These are phyloP conservation scores for Daucus carota DNA, from an alignment of 129 eudicot genomes.

Conservation along the genomic window DH1_v3.0 NC_030382.2:52872501-52873000, in stretches of 20 bases:
- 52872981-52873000: conserved; percentile 18
- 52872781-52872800: neutral
- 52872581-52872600: too few relatives aligned
- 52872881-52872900: neutral
- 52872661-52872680: neutral
- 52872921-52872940: neutral
- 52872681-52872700: neutral
- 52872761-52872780: neutral
- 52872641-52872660: neutral
- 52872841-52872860: neutral
- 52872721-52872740: neutral
- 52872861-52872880: neutral
- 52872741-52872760: neutral
- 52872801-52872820: neutral
- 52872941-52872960: conserved; percentile 4
- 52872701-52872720: too few relatives aligned
- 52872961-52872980: conserved; percentile 9
- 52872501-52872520: neutral
- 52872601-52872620: neutral
- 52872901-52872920: neutral
- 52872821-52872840: neutral
- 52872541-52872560: neutral
- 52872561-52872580: neutral
- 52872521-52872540: neutral
- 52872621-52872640: neutral